phyloP scores from a whole-genome alignment of 2,329 filamentous ascomycete species.

The Rasamsonia emersonii region DNA sequence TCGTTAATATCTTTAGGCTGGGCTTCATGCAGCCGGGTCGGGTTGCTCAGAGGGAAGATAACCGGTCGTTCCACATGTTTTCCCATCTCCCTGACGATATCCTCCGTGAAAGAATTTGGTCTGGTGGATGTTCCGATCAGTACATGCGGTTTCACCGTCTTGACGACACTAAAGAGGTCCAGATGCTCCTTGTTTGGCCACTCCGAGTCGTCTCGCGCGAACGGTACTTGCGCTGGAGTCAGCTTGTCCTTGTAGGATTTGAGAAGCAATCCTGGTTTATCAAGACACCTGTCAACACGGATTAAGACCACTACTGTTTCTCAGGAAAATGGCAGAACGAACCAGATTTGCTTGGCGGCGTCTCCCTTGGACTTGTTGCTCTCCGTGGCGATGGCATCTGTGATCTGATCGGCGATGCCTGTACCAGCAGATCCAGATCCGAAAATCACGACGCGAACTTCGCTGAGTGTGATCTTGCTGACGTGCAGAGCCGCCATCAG shows the following conservation, averaged over 20 bases:
- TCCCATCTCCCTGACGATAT: conserved; percentile 67
- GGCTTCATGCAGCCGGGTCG: conserved; percentile 75
- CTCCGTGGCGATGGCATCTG: conserved; percentile 67
- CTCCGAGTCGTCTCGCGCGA: conserved; percentile 54
- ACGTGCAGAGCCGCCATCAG: conserved; percentile 69
- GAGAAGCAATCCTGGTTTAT: conserved; percentile 70
- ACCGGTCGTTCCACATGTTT: conserved; percentile 64
- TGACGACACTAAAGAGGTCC: conserved; percentile 58
- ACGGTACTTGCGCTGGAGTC: conserved; percentile 59
- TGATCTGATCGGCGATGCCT: conserved; percentile 77
- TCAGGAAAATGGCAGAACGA: conserved; percentile 9
- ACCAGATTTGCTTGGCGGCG: conserved; percentile 74
- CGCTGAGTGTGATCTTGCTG: conserved; percentile 54
- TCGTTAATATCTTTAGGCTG: conserved; percentile 64
- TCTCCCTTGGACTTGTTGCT: conserved; percentile 60
- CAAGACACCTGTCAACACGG: conserved; percentile 54
- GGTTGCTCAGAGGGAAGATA: conserved; percentile 75
- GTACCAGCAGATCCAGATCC: conserved; percentile 75
- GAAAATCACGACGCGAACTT: conserved; percentile 66
- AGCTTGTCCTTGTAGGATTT: conserved; percentile 52
- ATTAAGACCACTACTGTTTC: not conserved
- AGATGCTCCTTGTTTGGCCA: conserved; percentile 51
- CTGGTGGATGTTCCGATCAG: conserved; percentile 77
- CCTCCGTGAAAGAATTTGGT: conserved; percentile 65
- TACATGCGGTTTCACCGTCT: conserved; percentile 66